These are phyloP conservation scores for Termitomyces sp. DNA, from an alignment of 768 basidiomycete genomes.

Conservation along the genomic window DNA sequence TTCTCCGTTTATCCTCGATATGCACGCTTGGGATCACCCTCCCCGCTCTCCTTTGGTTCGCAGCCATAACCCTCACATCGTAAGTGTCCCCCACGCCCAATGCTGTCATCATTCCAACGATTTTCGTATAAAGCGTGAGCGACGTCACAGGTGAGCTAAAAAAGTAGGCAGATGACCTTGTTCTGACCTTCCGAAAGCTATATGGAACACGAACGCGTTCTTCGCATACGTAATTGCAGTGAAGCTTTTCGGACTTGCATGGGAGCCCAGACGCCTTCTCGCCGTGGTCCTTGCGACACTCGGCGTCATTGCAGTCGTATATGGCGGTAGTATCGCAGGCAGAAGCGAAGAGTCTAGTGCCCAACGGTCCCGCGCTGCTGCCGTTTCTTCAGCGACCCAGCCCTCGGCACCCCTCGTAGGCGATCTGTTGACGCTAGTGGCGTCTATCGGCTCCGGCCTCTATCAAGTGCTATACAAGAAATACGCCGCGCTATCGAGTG, in stretches of 20 bases:
- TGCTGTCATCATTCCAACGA: conserved; percentile 1
- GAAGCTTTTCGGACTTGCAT: conserved; percentile 53
- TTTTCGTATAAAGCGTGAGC: conserved; percentile 45
- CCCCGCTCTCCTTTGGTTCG: conserved; percentile 73
- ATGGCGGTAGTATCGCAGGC: conserved; percentile 50
- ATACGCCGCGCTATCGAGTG: conserved; percentile 65
- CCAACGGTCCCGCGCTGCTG: not conserved
- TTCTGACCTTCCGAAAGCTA: conserved; percentile 28
- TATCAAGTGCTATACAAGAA: conserved; percentile 87
- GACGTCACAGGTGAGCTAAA: conserved; percentile 62
- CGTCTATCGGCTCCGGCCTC: conserved; percentile 66
- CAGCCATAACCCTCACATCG: conserved; percentile 64
- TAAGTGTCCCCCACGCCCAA: conserved; percentile 32
- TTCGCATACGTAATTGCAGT: conserved; percentile 89
- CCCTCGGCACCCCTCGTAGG: conserved; percentile 59
- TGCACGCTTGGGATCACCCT: conserved; percentile 55
- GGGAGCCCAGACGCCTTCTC: conserved; percentile 57
- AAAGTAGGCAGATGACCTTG: too few relatives aligned
- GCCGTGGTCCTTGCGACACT: conserved; percentile 77
- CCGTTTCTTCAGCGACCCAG: conserved; percentile 14
- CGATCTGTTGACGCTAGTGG: conserved; percentile 66
- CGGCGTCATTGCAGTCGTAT: conserved; percentile 78
- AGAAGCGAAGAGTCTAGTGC: conserved; percentile 5
- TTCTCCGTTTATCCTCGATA: conserved; percentile 29
- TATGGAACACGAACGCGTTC: conserved; percentile 90